These are phyloP conservation scores for Pichia gijzeniarum DNA, from an alignment of 805 yeast genomes.

Conservation along the genomic window DNA sequence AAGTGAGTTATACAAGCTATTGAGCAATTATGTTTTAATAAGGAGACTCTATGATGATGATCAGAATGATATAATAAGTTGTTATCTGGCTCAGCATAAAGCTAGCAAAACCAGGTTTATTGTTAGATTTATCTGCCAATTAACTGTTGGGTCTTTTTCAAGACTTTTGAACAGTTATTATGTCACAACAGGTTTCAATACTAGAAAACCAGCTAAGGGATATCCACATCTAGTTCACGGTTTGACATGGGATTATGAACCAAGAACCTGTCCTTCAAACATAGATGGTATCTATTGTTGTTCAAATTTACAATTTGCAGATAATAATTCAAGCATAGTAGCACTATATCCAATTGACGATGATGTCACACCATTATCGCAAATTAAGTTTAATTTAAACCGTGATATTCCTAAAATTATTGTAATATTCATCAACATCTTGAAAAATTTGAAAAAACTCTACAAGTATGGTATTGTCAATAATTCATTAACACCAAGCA, in stretches of 20 bases:
- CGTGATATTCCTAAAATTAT: slow-evolving; percentile 22
- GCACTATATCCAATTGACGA: slow-evolving; percentile 8
- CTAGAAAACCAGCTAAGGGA: not conserved
- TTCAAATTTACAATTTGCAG: not conserved
- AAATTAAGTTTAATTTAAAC: slow-evolving; percentile 1
- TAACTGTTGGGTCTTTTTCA: slow-evolving; percentile 12
- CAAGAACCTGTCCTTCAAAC: slow-evolving; percentile 10
- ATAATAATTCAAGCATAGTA: slow-evolving; percentile 6
- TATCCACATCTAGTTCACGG: not conserved
- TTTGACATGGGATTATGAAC: slow-evolving; percentile 4
- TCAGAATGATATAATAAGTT: slow-evolving; percentile 7
- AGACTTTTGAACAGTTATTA: slow-evolving; percentile 14
- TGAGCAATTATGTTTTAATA: slow-evolving; percentile 16
- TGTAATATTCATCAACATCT: slow-evolving; percentile 17
- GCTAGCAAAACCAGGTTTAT: slow-evolving; percentile 7
- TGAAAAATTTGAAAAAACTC: slow-evolving; percentile 24
- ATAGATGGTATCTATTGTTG: slow-evolving; percentile 9
- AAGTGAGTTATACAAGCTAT: not conserved
- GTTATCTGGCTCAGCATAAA: slow-evolving; percentile 11
- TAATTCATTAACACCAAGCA: slow-evolving; percentile 39
- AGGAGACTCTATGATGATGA: slow-evolving; percentile 8
- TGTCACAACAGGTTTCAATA: slow-evolving; percentile 7
- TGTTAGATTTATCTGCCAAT: slow-evolving; percentile 12
- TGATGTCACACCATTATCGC: not conserved
- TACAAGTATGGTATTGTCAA: slow-evolving; percentile 41